Percentiles rank a stretch among this genome's conserved stretches.
phyloP scores from a whole-genome alignment of 805 yeast genomes.

The Yueomyces sp. region DNA sequence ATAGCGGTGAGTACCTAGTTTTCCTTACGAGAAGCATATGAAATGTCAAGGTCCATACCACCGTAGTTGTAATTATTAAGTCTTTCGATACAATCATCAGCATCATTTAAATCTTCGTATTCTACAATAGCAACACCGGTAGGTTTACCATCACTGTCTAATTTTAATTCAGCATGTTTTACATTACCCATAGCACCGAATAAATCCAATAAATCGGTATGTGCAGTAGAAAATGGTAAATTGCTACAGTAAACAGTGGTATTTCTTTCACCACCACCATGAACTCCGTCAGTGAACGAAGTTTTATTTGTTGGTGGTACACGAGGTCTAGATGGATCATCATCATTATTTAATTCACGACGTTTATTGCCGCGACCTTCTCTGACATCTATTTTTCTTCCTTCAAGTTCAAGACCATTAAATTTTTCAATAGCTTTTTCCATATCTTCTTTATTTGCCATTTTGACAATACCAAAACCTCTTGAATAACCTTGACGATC shows the following conservation, averaged over 20 bases:
- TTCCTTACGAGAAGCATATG: conserved; percentile 40
- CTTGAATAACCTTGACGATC: conserved; percentile 55
- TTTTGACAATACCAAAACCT: conserved; percentile 74
- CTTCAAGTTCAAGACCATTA: conserved; percentile 42
- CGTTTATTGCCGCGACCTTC: conserved; percentile 6
- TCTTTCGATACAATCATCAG: conserved; percentile 62
- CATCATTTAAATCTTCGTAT: conserved; percentile 51
- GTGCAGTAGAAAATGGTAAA: conserved; percentile 82
- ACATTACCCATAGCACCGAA: conserved; percentile 78
- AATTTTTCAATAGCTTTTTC: conserved; percentile 59
- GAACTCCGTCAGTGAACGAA: conserved; percentile 49
- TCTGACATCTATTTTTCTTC: conserved; percentile 7
- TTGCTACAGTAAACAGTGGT: conserved; percentile 56
- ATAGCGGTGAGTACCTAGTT: neutral
- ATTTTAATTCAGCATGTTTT: conserved; percentile 61
- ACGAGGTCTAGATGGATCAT: neutral
- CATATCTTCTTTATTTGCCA: conserved; percentile 51
- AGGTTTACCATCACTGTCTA: conserved; percentile 47
- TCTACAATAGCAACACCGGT: conserved; percentile 80
- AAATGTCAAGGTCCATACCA: conserved; percentile 53
- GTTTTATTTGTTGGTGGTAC: conserved; percentile 4
- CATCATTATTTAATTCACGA: neutral
- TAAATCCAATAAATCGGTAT: conserved; percentile 69
- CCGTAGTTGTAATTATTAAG: conserved; percentile 77
- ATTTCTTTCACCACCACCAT: conserved; percentile 47